A percentile compares a stretch with the other conserved stretches of the same genome.
Conservation (phyloP, 1,284 basidiomycete species). For the Trichosporon ovoides region DNA sequence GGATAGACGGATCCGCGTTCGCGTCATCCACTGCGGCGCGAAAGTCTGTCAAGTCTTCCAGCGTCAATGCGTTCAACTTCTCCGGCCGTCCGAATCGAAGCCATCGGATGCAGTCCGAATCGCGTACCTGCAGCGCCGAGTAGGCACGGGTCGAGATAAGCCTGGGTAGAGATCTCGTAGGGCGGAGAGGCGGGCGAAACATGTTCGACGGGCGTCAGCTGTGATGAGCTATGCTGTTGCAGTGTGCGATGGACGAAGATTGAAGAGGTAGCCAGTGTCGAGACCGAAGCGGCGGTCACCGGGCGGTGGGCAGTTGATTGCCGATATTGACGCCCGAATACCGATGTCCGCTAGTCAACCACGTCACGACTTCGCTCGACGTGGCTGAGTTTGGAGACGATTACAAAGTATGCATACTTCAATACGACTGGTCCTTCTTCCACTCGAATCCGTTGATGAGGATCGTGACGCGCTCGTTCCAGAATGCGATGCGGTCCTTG, state of each 20-base stretch:
- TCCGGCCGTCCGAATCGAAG: constrained; percentile 16
- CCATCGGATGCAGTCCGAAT: constrained; percentile 12
- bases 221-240: background rate
- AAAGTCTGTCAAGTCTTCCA: constrained; percentile 13
- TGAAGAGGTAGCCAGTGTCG: too few species aligned
- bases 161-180: background rate
- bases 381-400: too few species aligned
- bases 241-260: too few species aligned
- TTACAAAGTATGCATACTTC: background rate
- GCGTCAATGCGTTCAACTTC: constrained; percentile 15
- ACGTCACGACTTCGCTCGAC: too few species aligned
- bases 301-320: background rate
- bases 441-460: constrained; percentile 9
- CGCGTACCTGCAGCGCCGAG: constrained; percentile 8
- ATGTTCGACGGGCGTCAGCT: background rate
- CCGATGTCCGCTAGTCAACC: background rate
- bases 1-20: constrained; percentile 5
- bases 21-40: constrained; percentile 10
- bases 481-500: constrained; percentile 11
- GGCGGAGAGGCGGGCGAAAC: background rate
- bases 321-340: background rate
- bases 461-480: constrained; percentile 8
- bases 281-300: background rate
- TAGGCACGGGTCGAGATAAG: background rate
- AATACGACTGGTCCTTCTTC: background rate